Conservation (phyloP, 495 filamentous ascomycete genomes). For the Endocarpon pusillum region DNA sequence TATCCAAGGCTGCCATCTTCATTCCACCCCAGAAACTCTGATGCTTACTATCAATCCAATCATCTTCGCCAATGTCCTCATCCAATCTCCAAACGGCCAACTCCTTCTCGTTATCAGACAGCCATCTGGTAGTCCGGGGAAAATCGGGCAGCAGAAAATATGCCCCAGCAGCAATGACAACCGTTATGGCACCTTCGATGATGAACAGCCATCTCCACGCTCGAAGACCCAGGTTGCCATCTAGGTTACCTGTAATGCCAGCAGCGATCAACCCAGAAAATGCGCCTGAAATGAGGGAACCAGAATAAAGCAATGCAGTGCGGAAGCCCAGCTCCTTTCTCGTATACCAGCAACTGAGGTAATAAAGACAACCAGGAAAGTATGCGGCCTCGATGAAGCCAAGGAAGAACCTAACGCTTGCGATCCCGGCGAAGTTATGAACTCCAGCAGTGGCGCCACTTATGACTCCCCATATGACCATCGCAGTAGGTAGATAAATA, state of each 20-base stretch:
- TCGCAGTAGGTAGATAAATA: conserved; percentile 45
- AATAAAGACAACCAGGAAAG: conserved; percentile 32
- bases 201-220: conserved; percentile 57
- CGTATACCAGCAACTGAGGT: conserved; percentile 33
- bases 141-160: conserved; percentile 60
- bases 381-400: conserved; percentile 44
- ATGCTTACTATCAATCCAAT: conserved; percentile 46
- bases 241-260: conserved; percentile 28
- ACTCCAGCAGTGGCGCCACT: conserved; percentile 43
- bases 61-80: conserved; percentile 65
- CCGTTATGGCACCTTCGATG: conserved; percentile 50
- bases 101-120: conserved; percentile 49
- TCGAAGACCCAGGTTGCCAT: conserved; percentile 23
- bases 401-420: conserved; percentile 53
- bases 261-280: conserved; percentile 49
- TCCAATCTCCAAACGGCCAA: conserved; percentile 54
- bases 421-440: conserved; percentile 39
- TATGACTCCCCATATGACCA: conserved; percentile 60
- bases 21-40: conserved; percentile 51
- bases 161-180: conserved; percentile 32
- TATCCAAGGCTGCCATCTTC: conserved; percentile 52
- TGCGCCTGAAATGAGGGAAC: conserved; percentile 36
- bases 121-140: conserved; percentile 58
- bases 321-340: conserved; percentile 32
- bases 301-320: conserved; percentile 32